Evolutionary conservation across 768 basidiomycete species (phyloP).

Genomic region (Hygrocybe punicea): DNA sequence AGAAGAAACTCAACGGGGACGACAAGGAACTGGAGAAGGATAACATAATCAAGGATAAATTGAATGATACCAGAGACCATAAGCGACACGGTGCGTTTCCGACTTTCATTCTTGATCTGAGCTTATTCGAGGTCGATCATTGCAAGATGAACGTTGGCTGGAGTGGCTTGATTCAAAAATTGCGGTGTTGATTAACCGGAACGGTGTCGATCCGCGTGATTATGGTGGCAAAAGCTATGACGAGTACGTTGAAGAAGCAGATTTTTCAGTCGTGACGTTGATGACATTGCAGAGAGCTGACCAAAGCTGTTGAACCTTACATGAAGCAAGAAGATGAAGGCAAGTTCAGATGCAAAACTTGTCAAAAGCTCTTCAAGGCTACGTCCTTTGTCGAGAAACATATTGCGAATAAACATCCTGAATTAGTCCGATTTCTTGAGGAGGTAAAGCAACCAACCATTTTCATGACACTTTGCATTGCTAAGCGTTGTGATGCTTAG

Average conservation of each 20-base stretch:
- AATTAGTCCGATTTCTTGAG: slow-evolving; percentile 77
- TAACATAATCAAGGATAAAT: slow-evolving; percentile 16
- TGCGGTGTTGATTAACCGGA: slow-evolving; percentile 71
- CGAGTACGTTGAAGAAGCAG: slow-evolving; percentile 52
- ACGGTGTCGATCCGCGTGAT: slow-evolving; percentile 77
- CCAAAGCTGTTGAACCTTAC: slow-evolving; percentile 70
- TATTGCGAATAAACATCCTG: slow-evolving; percentile 89
- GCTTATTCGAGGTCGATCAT: slow-evolving; percentile 9
- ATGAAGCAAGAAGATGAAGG: slow-evolving; percentile 96
- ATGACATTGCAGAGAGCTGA: slow-evolving; percentile 60
- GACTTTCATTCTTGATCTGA: slow-evolving; percentile 4
- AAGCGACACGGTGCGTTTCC: slow-evolving; percentile 62
- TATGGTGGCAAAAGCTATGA: slow-evolving; percentile 89
- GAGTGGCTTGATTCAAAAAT: slow-evolving; percentile 87
- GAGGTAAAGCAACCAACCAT: slow-evolving; percentile 53
- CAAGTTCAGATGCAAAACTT: slow-evolving; percentile 95
- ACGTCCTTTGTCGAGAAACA: slow-evolving; percentile 98
- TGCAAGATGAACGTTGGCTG: slow-evolving; percentile 79
- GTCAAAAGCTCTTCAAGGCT: slow-evolving; percentile 96
- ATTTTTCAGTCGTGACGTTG: neutral
- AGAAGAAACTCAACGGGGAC: slow-evolving; percentile 41
- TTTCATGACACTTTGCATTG: slow-evolving; percentile 2
- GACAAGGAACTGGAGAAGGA: slow-evolving; percentile 35
- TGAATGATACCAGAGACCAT: slow-evolving; percentile 38
- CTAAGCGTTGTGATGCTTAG: slow-evolving; percentile 39